These are phyloP conservation scores for Juncus inflexus DNA, from an alignment of 176 grass and related monocot species.

Conservation along the genomic window DNA sequence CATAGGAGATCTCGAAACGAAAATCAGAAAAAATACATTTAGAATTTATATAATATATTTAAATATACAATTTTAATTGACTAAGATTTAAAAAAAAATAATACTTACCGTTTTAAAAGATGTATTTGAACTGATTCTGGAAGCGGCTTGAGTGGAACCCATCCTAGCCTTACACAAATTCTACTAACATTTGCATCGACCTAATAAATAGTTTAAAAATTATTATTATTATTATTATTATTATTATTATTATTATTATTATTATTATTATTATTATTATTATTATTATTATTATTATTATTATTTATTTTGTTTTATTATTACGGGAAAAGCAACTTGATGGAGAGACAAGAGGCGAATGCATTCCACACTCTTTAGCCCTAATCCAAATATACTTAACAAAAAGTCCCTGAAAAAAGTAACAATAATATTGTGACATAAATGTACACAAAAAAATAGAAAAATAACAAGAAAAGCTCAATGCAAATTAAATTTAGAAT, in stretches of 20 bases:
- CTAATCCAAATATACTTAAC: constrained; percentile 87
- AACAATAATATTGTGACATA: not conserved
- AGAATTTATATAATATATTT: constrained; percentile 14
- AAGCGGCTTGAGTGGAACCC: constrained; percentile 93
- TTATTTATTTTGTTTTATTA: not conserved
- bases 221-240: constrained; percentile 13
- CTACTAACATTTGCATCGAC: constrained; percentile 98
- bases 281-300: not conserved
- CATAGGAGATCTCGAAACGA: constrained; percentile 69
- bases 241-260: not conserved
- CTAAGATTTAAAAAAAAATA: not conserved
- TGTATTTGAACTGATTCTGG: constrained; percentile 90
- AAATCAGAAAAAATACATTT: constrained; percentile 1
- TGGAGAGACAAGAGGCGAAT: constrained; percentile 86
- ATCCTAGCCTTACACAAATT: constrained; percentile 91
- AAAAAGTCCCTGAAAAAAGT: constrained; percentile 77
- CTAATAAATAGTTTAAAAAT: constrained; percentile 32
- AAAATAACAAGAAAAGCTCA: too few relatives aligned
- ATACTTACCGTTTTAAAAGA: constrained; percentile 82
- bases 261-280: constrained; percentile 11
- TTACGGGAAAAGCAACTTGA: constrained; percentile 97
- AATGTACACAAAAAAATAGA: too few relatives aligned
- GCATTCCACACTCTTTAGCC: constrained; percentile 98
- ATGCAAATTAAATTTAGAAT: not conserved
- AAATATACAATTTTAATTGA: not conserved